phyloP scores from a whole-genome alignment of 495 filamentous ascomycete genomes.

The Saxispiralis lemnorum region DNA sequence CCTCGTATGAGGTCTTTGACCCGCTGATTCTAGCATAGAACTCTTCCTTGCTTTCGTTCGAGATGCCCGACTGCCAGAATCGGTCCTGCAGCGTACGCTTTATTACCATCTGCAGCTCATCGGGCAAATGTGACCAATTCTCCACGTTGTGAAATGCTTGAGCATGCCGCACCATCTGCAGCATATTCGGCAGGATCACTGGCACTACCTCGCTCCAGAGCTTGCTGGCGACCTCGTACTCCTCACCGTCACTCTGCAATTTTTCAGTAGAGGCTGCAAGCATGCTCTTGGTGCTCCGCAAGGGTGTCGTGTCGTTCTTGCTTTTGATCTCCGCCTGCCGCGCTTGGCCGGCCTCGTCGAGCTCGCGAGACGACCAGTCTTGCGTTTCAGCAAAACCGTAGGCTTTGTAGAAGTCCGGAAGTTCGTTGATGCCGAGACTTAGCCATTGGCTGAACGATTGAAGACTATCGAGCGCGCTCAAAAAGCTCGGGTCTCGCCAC shows the following conservation, averaged over 20 bases:
- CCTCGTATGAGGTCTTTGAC: conserved; percentile 78
- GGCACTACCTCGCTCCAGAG: conserved; percentile 77
- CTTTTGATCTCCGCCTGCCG: conserved; percentile 59
- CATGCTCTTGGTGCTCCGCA: conserved; percentile 77
- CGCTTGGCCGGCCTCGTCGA: conserved; percentile 63
- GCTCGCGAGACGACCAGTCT: conserved; percentile 62
- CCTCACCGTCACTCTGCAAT: conserved; percentile 46
- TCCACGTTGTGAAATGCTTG: conserved; percentile 82
- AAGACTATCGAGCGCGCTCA: conserved; percentile 53
- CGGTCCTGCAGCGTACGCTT: conserved; percentile 77
- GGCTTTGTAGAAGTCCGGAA: conserved; percentile 59
- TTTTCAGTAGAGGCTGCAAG: conserved; percentile 80
- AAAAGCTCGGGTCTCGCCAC: conserved; percentile 60
- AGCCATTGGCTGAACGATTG: conserved; percentile 62
- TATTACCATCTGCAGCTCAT: conserved; percentile 60
- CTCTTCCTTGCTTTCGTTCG: conserved; percentile 79
- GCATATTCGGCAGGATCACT: conserved; percentile 64
- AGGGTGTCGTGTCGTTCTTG: conserved; percentile 48
- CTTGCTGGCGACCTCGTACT: conserved; percentile 50
- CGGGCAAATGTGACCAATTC: conserved; percentile 66
- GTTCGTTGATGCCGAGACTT: conserved; percentile 44
- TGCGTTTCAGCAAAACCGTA: conserved; percentile 55
- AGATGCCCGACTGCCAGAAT: conserved; percentile 98
- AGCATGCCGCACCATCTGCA: conserved; percentile 73
- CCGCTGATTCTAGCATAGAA: conserved; percentile 83